Evolutionary conservation across 2,329 filamentous ascomycete genomes (phyloP), one percentile per base, ranked within the genome.

Genomic region (Capronia epimyces): DNA sequence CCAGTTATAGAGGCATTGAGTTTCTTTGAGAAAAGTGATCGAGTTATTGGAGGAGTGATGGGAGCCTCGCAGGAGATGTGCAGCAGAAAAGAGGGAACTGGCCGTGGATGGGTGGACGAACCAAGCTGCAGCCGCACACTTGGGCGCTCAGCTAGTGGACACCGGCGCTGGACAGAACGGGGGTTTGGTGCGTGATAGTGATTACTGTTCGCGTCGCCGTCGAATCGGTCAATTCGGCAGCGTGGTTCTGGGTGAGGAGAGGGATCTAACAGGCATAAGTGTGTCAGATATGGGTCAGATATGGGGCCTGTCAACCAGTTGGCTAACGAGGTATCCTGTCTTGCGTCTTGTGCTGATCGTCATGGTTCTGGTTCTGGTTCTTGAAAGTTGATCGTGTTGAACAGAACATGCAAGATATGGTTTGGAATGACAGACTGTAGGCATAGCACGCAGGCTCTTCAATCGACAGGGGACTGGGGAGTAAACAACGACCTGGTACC

Each of bases 391-490:
- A 5, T 34, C 5, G n/a, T 34, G 31, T 6, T 37, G 34, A 37
- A 37, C 34, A 20, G 20, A 20, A 40, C 43, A 46, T 49, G 47
- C 51, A 34, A 54, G 51, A 54, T 54, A 50, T 47, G 47, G 46
- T 54, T 54, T 45, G 12, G 13, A 12, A 20, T 12, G 12, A 34
- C 31, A 34, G 31, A 5, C 8, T 6, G 31, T n/a, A 37, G 16
- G 3, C 7, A 10, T 6, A 32, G 29, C 3, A n/a, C 13, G 27
- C 7, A 37, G 34, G 13, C 6, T 18, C 9, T 4, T 20, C 3
- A 37, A 37, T 6, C 7, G 34, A 37, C 34, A 37, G 34, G 34
- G 34, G 20, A 37, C 34, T 12, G 16, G 34, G 34, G 34, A 37
- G 34, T 37, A 37, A 37, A 9, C 12, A 13, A 4, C 12, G 18